Base-by-base conservation (phyloP, 352 stramenopile genomes). In the Globisporangium viniferum region DNA sequence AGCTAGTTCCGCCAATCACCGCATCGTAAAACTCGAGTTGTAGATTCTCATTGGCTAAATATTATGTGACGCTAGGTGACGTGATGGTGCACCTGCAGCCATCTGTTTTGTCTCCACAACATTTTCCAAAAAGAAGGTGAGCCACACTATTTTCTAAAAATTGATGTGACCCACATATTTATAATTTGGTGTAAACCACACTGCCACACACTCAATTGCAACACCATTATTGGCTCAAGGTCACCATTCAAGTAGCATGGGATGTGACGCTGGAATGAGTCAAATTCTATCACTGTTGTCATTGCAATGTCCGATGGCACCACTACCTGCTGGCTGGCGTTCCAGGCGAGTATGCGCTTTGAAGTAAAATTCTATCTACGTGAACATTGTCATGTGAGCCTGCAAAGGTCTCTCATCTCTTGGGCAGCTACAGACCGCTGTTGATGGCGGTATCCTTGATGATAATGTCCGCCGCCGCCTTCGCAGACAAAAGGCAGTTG, bases 401-500 rank as follows among this genome's bases (percentile, higher is more conserved):
- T 55, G n/a, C n/a, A 9, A 31, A 15, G 18, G 22, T 33, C 5
- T 58, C 27, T 6, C 53, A 9, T 59, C 15, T 20, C 9, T 22
- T 22, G 14, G 22, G 27, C 9, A 22, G 15, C 62, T 80, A 90
- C 9, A 88, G 66, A 33, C 70, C 68, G 59, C 81, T 90, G 14
- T 36, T 73, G 39, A 73, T 46, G 0, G 59, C 27, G 68, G 70
- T 15, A 31, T 29, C 55, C 20, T 53, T 36, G 10, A 44, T 33
- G 20, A 86, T 55, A 10, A 84, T 49, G 6, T 72, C 67, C 0
- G 74, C 75, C 31, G 73, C 78, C 18, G 68, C 66, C 33, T 88
- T 89, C 24, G 85, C 85, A 9, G 83, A 93, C 36, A 88, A 41
- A 24, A 93, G 69, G 55, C 81, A 92, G 56, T 82, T 90, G 73